Evolutionary conservation across 352 stramenopile species (phyloP).

Genomic region (Phytophthora cajani): DNA sequence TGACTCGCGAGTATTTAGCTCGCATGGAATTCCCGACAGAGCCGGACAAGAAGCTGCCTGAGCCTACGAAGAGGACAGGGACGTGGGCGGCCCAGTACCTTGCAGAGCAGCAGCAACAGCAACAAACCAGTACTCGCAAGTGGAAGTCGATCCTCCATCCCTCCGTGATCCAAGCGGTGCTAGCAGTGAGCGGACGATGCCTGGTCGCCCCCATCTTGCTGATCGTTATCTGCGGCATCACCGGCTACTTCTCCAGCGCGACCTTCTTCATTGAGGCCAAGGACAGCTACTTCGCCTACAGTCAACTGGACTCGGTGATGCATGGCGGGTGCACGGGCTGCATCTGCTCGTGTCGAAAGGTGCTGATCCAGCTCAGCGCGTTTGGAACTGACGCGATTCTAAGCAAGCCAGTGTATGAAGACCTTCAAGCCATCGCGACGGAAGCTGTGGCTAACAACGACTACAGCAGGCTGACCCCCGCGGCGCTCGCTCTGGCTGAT

Average conservation of each 20-base stretch:
- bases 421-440: conserved; percentile 19
- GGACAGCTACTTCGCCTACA: conserved; percentile 32
- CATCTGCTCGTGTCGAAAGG: conserved; percentile 28
- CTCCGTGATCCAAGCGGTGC: conserved; percentile 16
- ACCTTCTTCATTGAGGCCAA: conserved; percentile 26
- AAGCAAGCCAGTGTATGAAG: conserved; percentile 27
- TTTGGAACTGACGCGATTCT: conserved; percentile 25
- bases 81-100: conserved; percentile 15
- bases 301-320: conserved; percentile 28
- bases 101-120: conserved; percentile 7
- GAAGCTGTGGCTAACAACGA: conserved; percentile 9
- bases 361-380: conserved; percentile 26
- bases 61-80: not conserved
- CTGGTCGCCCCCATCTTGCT: conserved; percentile 20
- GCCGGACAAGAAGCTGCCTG: not conserved
- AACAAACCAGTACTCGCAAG: conserved; percentile 6
- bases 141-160: conserved; percentile 16
- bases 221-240: conserved; percentile 5
- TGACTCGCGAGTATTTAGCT: not conserved
- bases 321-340: conserved; percentile 20
- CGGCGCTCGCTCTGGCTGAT: conserved; percentile 17
- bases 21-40: not conserved
- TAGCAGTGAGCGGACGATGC: conserved; percentile 18
- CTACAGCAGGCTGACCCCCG: conserved; percentile 16
- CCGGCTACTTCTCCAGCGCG: conserved; percentile 17